phyloP scores from a whole-genome alignment of 2,329 filamentous ascomycete species.

The Dichotomopilus funicola region DNA sequence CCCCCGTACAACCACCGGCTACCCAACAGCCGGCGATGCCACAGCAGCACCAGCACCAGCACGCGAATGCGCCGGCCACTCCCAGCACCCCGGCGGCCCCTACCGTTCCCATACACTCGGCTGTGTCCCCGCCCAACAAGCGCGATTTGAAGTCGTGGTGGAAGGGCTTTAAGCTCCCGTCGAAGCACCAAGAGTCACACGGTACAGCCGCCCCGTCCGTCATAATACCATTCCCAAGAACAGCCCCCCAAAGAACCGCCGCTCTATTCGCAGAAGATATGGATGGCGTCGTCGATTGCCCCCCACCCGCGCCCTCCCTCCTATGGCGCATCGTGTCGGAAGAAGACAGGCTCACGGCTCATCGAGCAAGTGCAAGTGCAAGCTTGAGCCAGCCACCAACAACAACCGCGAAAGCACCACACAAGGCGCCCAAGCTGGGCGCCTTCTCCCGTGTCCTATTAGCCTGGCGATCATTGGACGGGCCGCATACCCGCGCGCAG shows the following conservation, averaged over 20 bases:
- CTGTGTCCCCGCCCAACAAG: conserved; percentile 62
- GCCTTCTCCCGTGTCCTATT: conserved; percentile 12
- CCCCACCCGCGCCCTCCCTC: conserved; percentile 6
- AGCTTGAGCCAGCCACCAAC: conserved; percentile 14
- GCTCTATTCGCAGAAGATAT: conserved; percentile 21
- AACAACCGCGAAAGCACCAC: background rate
- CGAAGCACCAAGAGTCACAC: conserved; percentile 49
- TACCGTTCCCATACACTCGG: conserved; percentile 34
- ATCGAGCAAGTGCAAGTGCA: conserved; percentile 26
- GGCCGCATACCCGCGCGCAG: conserved; percentile 7
- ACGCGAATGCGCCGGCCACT: conserved; percentile 17
- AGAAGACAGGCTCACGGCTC: conserved; percentile 13
- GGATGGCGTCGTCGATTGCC: conserved; percentile 11
- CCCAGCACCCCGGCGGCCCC: conserved; percentile 18
- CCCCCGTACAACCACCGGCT: conserved; percentile 21
- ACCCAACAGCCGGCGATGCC: conserved; percentile 14
- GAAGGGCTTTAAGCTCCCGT: conserved; percentile 80
- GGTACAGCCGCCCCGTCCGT: conserved; percentile 43
- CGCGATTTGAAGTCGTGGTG: conserved; percentile 93
- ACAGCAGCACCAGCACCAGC: conserved; percentile 17
- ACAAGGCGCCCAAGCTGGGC: conserved; percentile 16
- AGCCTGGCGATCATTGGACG: conserved; percentile 11
- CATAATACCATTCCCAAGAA: conserved; percentile 11
- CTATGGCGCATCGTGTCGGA: conserved; percentile 12
- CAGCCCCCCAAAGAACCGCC: conserved; percentile 15